Percentiles rank a stretch among this genome's conserved stretches.
These are phyloP conservation scores for Angomonas desouzai DNA, from an alignment of 208 protist species.

Conservation along the genomic window DNA sequence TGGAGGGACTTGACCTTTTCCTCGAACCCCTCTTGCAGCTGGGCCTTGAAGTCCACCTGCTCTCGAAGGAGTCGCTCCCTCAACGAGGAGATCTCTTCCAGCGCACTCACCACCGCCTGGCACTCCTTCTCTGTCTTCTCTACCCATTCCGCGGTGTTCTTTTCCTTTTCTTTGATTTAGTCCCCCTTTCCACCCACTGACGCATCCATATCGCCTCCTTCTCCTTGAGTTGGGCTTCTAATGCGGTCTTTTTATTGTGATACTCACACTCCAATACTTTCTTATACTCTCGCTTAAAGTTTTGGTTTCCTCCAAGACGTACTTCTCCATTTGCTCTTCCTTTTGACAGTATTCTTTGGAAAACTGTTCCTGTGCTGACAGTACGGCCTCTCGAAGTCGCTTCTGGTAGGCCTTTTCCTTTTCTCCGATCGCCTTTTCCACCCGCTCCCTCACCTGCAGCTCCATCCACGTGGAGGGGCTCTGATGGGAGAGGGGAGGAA, in stretches of 20 bases:
- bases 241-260: neutral
- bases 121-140: neutral
- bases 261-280: neutral
- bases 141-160: neutral
- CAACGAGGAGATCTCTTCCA: neutral
- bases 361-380: neutral
- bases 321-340: slow-evolving; percentile 1
- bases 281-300: slow-evolving; percentile 7
- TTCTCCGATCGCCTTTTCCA: neutral
- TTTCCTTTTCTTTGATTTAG: neutral
- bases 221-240: neutral
- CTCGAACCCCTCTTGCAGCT: neutral
- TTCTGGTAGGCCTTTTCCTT: neutral
- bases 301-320: neutral
- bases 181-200: neutral
- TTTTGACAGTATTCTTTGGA: neutral
- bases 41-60: neutral
- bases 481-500: no score
- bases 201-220: neutral
- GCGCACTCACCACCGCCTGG: neutral
- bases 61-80: neutral
- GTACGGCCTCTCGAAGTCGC: neutral
- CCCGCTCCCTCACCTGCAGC: neutral
- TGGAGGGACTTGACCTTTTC: neutral
- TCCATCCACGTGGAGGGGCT: neutral